Evolutionary conservation across 768 basidiomycete species (phyloP).

Genomic region (Kwoniella dejecticola): DNA sequence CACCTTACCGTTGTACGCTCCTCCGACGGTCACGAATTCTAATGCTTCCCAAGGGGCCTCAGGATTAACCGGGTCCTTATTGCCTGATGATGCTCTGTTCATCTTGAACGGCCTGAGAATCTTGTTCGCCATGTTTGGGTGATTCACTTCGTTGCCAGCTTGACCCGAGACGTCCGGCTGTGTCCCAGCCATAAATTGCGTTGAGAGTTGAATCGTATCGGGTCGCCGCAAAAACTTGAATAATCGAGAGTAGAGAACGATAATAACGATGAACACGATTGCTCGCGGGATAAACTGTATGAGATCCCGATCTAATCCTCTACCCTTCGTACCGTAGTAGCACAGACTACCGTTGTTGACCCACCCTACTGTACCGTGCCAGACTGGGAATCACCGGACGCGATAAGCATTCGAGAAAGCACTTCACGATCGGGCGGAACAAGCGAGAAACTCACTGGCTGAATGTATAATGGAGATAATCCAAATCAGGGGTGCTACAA

Average conservation of each 20-base stretch:
- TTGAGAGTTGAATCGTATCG: slow-evolving; percentile 50
- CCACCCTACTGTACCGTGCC: slow-evolving; percentile 43
- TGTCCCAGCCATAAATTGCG: slow-evolving; percentile 28
- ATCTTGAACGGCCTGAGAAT: slow-evolving; percentile 5
- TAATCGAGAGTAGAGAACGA: slow-evolving; percentile 45
- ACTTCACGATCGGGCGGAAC: not conserved
- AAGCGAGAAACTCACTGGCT: slow-evolving; percentile 33
- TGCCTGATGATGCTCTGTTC: slow-evolving; percentile 1
- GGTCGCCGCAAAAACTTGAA: slow-evolving; percentile 51
- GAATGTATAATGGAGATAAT: slow-evolving; percentile 42
- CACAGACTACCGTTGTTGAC: slow-evolving; percentile 39
- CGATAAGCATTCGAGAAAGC: no score
- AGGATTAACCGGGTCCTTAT: slow-evolving; percentile 23
- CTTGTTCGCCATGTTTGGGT: not conserved
- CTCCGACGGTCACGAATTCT: slow-evolving; percentile 44
- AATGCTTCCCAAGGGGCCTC: slow-evolving; percentile 46
- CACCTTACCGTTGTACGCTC: not conserved
- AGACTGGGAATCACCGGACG: no score
- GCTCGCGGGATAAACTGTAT: slow-evolving; percentile 54
- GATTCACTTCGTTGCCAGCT: not conserved
- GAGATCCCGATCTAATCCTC: slow-evolving; percentile 37
- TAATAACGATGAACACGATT: slow-evolving; percentile 46
- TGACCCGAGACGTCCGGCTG: slow-evolving; percentile 7
- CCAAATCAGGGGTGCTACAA: slow-evolving; percentile 33
- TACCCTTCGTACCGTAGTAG: slow-evolving; percentile 38